Conservation (phyloP, 257 asterid genomes). For the Gardenia jasminoides region DNA sequence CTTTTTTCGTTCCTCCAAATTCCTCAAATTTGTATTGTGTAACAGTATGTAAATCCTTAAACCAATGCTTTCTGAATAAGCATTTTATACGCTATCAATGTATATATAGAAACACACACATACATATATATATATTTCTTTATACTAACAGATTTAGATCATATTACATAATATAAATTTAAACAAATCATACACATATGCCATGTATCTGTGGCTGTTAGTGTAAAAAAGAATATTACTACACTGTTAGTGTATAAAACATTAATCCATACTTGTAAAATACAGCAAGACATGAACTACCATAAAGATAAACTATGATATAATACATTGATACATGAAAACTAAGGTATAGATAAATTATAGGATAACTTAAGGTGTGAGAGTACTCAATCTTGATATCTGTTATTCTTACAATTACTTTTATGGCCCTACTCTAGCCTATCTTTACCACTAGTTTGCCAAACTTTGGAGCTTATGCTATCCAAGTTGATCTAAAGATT, state of each 20-base stretch:
- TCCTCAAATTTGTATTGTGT: neutral
- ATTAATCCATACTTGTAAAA: neutral
- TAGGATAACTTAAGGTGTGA: neutral
- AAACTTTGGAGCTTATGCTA: neutral
- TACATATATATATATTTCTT: too few species aligned
- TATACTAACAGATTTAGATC: too few species aligned
- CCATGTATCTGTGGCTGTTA: too few species aligned
- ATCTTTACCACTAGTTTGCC: neutral
- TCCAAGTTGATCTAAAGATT: conserved; percentile 13
- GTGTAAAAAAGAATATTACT: too few species aligned
- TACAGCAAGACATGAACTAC: neutral
- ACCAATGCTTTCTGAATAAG: neutral
- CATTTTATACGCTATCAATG: too few species aligned
- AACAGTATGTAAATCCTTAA: neutral
- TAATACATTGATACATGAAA: neutral
- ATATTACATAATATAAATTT: too few species aligned
- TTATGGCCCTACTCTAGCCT: neutral
- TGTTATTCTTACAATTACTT: too few species aligned
- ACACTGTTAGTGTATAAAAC: too few species aligned
- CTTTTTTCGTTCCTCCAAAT: neutral
- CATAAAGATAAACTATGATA: neutral
- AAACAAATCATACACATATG: too few species aligned
- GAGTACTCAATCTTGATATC: neutral
- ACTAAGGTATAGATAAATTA: neutral
- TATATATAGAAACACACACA: too few species aligned